Conservation (phyloP, 2,329 filamentous ascomycete species). For the Fonsecaea pedrosoi region DNA sequence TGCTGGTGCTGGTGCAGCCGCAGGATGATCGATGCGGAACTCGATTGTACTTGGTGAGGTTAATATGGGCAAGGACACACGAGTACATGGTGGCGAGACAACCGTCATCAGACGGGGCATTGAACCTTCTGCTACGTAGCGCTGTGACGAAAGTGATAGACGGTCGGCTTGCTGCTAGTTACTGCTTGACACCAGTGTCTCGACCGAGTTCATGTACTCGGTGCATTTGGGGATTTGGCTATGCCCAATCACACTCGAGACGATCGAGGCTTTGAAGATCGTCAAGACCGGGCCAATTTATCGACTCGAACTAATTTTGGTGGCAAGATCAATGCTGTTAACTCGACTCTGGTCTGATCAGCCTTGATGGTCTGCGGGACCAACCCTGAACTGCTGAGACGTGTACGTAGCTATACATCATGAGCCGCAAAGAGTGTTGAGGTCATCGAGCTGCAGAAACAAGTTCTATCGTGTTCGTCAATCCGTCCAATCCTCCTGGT, state of each 20-base stretch:
- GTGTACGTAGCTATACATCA: neutral
- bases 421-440: neutral
- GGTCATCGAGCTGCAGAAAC: neutral
- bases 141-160: neutral
- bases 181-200: neutral
- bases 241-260: neutral
- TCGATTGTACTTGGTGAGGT: neutral
- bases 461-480: neutral
- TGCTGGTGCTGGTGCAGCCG: neutral
- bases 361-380: neutral
- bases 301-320: neutral
- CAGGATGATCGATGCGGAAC: neutral
- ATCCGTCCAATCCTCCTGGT: neutral
- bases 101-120: neutral
- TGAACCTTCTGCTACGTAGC: neutral
- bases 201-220: neutral
- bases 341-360: neutral
- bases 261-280: neutral
- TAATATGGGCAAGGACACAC: neutral
- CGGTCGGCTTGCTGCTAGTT: neutral
- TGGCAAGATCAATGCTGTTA: neutral
- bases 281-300: neutral
- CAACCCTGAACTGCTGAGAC: neutral
- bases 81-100: neutral
- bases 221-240: neutral